Conservation (phyloP, 768 basidiomycete species). For the Boletus sp. region DNA sequence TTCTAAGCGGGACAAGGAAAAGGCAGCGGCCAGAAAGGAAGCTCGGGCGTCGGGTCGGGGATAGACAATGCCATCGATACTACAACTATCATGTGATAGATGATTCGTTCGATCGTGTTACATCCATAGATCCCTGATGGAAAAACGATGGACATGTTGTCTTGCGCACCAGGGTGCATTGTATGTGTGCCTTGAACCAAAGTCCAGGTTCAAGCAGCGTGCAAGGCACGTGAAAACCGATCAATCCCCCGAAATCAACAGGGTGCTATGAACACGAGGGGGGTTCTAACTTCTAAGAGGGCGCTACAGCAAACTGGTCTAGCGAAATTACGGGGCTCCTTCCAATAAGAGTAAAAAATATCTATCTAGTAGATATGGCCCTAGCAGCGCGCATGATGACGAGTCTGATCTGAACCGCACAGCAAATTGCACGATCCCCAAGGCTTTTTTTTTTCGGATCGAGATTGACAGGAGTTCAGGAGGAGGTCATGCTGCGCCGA, state of each 20-base stretch:
- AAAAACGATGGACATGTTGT: slow-evolving; percentile 12
- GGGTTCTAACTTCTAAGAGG: slow-evolving; percentile 14
- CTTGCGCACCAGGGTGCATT: slow-evolving; percentile 13
- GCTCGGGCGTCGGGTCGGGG: slow-evolving; percentile 32
- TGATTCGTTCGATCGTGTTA: slow-evolving; percentile 17
- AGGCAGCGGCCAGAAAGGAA: slow-evolving; percentile 52
- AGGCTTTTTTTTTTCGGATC: slow-evolving; percentile 9
- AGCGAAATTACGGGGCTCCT: not conserved
- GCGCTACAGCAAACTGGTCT: slow-evolving; percentile 1
- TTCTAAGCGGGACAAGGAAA: slow-evolving; percentile 78
- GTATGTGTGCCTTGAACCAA: slow-evolving; percentile 18
- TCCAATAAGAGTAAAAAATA: not conserved
- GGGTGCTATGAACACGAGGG: slow-evolving; percentile 29
- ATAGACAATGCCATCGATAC: slow-evolving; percentile 13
- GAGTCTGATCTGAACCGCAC: not conserved
- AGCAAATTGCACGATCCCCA: not conserved
- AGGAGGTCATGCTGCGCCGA: slow-evolving; percentile 8
- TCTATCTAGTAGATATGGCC: not conserved
- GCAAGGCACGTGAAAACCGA: slow-evolving; percentile 30
- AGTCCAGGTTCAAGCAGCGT: slow-evolving; percentile 25
- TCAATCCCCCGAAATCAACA: slow-evolving; percentile 27
- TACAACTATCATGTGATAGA: slow-evolving; percentile 12
- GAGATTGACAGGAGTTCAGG: slow-evolving; percentile 22
- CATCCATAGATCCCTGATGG: slow-evolving; percentile 13
- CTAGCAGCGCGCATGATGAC: not conserved